Conservation (phyloP, 768 basidiomycete species). For the Kwoniella bestiolae region DNA sequence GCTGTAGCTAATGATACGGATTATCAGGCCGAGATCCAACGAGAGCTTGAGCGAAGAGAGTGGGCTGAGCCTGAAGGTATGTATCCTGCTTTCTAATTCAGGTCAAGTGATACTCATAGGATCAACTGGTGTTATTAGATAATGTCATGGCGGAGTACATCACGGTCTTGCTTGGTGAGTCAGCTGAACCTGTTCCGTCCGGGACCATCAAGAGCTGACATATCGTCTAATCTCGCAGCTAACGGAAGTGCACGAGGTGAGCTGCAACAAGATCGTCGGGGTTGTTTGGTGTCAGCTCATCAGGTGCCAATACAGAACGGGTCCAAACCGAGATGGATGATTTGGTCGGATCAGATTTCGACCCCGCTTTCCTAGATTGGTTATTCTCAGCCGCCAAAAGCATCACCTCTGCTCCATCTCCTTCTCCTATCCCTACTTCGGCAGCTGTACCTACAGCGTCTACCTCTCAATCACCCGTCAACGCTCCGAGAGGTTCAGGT, state of each 20-base stretch:
- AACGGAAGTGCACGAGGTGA: conserved; percentile 48
- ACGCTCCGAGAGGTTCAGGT: neutral
- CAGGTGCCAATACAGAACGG: no score
- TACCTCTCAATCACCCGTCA: conserved; percentile 14
- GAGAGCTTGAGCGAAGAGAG: conserved; percentile 49
- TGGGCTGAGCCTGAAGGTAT: conserved; percentile 52
- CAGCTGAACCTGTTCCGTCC: neutral
- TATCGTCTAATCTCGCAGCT: no score
- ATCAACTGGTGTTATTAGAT: conserved; percentile 28
- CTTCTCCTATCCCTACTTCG: conserved; percentile 16
- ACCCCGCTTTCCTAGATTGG: conserved; percentile 49
- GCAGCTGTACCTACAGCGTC: conserved; percentile 9
- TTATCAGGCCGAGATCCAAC: conserved; percentile 41
- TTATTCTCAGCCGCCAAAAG: conserved; percentile 41
- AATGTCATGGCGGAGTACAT: conserved; percentile 57
- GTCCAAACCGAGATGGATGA: conserved; percentile 54
- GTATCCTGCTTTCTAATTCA: neutral
- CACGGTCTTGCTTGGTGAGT: conserved; percentile 54
- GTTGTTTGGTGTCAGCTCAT: no score
- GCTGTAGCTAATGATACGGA: neutral
- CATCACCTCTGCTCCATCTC: conserved; percentile 20
- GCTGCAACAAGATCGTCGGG: no score
- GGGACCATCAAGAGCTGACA: conserved; percentile 1
- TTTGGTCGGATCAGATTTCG: conserved; percentile 32
- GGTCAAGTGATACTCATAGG: neutral